Base-by-base conservation (phyloP, 257 asterid genomes). In the Gentiana straminea region DNA sequence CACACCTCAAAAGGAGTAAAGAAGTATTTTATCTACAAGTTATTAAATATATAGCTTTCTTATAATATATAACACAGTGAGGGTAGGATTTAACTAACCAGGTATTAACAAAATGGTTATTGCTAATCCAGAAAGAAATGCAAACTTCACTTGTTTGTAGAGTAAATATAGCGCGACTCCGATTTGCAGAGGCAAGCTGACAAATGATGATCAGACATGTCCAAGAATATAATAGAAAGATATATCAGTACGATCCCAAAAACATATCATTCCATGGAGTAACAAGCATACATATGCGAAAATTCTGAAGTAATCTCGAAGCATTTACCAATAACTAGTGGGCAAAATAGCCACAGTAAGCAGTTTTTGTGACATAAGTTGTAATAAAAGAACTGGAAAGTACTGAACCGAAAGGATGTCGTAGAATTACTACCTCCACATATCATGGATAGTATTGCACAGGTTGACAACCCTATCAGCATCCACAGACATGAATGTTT, bases 401-500 rank as follows among this genome's bases (percentile, higher is more conserved):
- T 1, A 3, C 9, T 5, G 37, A 33, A 49, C 33, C 9, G 13
- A 49, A 35, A 24, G 45, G 32, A 35, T 24, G 54, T 24, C 24
- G 24, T 38, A 24, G 72, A 68, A 64, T 55, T 58, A 61, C 46
- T 41, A 87, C 98, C 98, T 91, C 98, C 96, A 91, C 71, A 83
- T 73, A 60, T 91, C 98, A 72, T 91, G 98, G 64, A 83, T 80
- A 68, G 96, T 87, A 81, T 79, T 87, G 94, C 95, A 76, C 39
- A 91, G 75, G 78, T 85, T 91, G 71, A 83, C 89, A 49, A 82
- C 70, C 48, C 95, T 82, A 70, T 87, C 96, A 63, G 90, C 95
- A 79, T 91, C 96, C 59, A 91, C 92, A 3, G 96, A 91, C 96
- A 91, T 91, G 84, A 91, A 91, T 49, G 98, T 91, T 66, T 91